Conservation (phyloP, 768 basidiomycete genomes). For the Russula lepida region DNA sequence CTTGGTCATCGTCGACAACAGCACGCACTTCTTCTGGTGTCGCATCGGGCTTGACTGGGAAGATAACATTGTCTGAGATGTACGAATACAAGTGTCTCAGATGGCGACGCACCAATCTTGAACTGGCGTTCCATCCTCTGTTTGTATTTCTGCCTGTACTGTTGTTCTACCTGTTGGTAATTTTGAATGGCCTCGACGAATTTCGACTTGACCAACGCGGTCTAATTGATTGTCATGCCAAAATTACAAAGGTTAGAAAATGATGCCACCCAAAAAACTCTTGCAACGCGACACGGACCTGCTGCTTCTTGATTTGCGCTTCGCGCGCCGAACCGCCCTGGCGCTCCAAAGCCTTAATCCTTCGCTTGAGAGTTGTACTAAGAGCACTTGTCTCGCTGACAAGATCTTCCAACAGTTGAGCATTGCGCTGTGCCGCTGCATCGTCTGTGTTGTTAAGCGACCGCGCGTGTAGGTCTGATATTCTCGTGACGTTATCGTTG, state of each 20-base stretch:
- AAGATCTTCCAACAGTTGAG: conserved; percentile 47
- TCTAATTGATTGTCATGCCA: conserved; percentile 30
- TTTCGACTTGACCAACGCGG: conserved; percentile 51
- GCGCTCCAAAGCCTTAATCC: conserved; percentile 49
- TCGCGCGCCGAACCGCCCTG: conserved; percentile 35
- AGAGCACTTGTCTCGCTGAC: conserved; percentile 52
- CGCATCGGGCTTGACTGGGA: conserved; percentile 76
- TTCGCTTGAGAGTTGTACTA: conserved; percentile 46
- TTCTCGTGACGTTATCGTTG: conserved; percentile 37
- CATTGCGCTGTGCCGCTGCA: conserved; percentile 33
- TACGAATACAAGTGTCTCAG: background rate
- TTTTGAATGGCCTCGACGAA: conserved; percentile 71
- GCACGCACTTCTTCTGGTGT: conserved; percentile 69
- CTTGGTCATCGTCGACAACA: conserved; percentile 55
- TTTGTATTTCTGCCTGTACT: conserved; percentile 53
- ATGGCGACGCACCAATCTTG: conserved; percentile 51
- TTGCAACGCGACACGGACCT: conserved; percentile 27
- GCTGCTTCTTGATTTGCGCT: conserved; percentile 40
- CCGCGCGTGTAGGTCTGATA: conserved; percentile 43
- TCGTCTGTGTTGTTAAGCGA: conserved; percentile 45
- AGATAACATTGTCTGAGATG: background rate
- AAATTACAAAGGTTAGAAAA: background rate
- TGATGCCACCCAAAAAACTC: background rate
- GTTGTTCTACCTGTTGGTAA: conserved; percentile 70
- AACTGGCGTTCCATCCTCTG: conserved; percentile 68